These are phyloP conservation scores for Colletotrichum sp. DNA, from an alignment of 2,329 filamentous ascomycete genomes.

Conservation along the genomic window DNA sequence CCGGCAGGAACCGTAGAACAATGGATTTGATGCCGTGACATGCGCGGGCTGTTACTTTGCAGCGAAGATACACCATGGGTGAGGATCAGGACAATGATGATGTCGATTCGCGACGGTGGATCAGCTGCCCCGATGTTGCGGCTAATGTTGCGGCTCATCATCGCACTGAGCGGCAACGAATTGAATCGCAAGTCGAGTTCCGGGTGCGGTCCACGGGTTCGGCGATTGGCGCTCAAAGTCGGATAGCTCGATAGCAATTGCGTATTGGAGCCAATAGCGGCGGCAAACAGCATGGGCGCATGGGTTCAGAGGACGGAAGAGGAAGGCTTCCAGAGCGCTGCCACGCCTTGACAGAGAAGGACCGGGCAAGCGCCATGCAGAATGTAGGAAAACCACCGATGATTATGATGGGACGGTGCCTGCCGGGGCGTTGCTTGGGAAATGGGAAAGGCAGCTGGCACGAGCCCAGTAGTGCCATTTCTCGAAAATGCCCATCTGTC, in stretches of 20 bases:
- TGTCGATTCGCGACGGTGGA: not conserved
- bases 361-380: not conserved
- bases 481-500: not conserved
- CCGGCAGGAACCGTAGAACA: not conserved
- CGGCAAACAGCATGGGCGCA: not conserved
- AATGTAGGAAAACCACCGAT: not conserved
- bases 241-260: not conserved
- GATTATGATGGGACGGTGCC: not conserved
- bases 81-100: not conserved
- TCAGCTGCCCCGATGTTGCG: not conserved
- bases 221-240: not conserved
- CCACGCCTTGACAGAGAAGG: not conserved
- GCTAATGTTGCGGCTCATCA: not conserved
- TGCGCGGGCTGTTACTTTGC: not conserved
- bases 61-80: not conserved
- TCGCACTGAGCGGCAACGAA: not conserved
- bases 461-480: not conserved
- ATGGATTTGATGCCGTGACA: not conserved
- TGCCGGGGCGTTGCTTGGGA: not conserved
- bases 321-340: conserved; percentile 14
- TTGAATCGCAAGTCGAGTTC: not conserved
- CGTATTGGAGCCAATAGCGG: not conserved
- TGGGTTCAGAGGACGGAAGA: not conserved
- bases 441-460: not conserved
- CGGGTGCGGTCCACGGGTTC: not conserved